Evolutionary conservation across 139 green algal genomes (phyloP).

Genomic region (Chlamydomonas sphaeroides): DNA sequence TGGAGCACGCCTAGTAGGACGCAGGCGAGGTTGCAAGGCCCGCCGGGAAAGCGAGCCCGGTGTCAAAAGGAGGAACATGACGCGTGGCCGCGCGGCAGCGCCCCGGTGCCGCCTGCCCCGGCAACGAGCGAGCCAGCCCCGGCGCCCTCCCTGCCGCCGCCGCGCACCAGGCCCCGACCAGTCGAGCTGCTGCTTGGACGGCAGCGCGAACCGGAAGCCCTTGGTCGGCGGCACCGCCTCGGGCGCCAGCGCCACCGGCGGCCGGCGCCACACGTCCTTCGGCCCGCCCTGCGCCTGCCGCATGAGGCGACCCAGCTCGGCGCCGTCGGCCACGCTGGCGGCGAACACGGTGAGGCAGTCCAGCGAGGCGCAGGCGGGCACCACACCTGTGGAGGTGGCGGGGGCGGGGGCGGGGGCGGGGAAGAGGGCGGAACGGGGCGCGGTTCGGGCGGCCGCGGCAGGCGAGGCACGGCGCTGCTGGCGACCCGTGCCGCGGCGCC

Average conservation of each 20-base stretch:
- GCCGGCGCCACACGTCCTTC: constrained; percentile 47
- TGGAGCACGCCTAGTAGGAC: too few relatives aligned
- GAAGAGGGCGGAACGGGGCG: neutral
- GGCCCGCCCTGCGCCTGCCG: neutral
- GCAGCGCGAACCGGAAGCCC: constrained; percentile 76
- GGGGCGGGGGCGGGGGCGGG: neutral
- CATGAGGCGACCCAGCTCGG: constrained; percentile 57
- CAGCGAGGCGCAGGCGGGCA: constrained; percentile 76
- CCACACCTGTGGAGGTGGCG: constrained; percentile 61
- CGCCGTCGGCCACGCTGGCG: constrained; percentile 66
- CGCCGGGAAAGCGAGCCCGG: too few relatives aligned
- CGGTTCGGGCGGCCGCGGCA: too few relatives aligned
- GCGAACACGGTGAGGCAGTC: constrained; percentile 85
- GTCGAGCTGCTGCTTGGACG: constrained; percentile 56
- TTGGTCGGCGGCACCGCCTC: neutral
- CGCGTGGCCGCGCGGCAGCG: too few relatives aligned
- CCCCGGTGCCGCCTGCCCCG: too few relatives aligned
- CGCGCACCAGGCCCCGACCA: constrained; percentile 70
- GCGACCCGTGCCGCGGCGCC: too few relatives aligned
- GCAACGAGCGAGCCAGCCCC: too few relatives aligned
- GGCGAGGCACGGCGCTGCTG: neutral
- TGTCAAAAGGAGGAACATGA: too few relatives aligned
- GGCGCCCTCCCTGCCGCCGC: neutral
- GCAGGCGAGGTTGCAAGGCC: too few relatives aligned
- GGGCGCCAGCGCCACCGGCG: neutral